Evolutionary conservation across 83 land plant genomes (phyloP).

Genomic region (Diphasiastrum complanatum): DNA sequence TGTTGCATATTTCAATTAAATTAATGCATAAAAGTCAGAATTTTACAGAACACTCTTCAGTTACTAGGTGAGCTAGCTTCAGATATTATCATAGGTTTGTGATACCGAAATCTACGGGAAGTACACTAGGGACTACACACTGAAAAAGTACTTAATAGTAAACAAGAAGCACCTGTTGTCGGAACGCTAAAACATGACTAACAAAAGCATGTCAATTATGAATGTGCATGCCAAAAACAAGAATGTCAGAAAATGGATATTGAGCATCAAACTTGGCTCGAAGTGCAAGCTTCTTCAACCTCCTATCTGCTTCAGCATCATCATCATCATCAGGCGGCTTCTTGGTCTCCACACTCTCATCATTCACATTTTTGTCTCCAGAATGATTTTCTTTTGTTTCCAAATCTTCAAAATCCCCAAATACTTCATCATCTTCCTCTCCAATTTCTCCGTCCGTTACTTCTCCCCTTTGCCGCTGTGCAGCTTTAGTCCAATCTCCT

Average conservation of each 20-base stretch:
- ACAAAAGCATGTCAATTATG: slow-evolving; percentile 2
- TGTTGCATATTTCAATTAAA: too few relatives aligned
- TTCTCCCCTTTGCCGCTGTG: slow-evolving; percentile 30
- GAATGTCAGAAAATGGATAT: slow-evolving; percentile 54
- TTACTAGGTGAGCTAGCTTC: too few relatives aligned
- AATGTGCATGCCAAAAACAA: neutral
- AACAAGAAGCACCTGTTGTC: too few relatives aligned
- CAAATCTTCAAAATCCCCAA: slow-evolving; percentile 36
- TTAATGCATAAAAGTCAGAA: too few relatives aligned
- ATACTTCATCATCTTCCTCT: slow-evolving; percentile 23
- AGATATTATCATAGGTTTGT: too few relatives aligned
- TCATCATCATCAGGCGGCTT: slow-evolving; percentile 24
- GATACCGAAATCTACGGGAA: too few relatives aligned
- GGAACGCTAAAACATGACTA: slow-evolving; percentile 4
- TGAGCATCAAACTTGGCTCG: slow-evolving; percentile 87
- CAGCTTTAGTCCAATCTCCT: slow-evolving; percentile 85
- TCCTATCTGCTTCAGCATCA: slow-evolving; percentile 52
- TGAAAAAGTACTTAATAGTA: too few relatives aligned
- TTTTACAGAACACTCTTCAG: too few relatives aligned
- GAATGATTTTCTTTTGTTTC: slow-evolving; percentile 31
- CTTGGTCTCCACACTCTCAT: slow-evolving; percentile 72
- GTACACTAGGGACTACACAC: too few relatives aligned
- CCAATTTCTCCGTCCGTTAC: slow-evolving; percentile 35
- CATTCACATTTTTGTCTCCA: slow-evolving; percentile 46
- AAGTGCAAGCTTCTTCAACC: slow-evolving; percentile 83